phyloP scores from a whole-genome alignment of 2,329 filamentous ascomycete genomes.

The Cladosporium sphaerospermum region DNA sequence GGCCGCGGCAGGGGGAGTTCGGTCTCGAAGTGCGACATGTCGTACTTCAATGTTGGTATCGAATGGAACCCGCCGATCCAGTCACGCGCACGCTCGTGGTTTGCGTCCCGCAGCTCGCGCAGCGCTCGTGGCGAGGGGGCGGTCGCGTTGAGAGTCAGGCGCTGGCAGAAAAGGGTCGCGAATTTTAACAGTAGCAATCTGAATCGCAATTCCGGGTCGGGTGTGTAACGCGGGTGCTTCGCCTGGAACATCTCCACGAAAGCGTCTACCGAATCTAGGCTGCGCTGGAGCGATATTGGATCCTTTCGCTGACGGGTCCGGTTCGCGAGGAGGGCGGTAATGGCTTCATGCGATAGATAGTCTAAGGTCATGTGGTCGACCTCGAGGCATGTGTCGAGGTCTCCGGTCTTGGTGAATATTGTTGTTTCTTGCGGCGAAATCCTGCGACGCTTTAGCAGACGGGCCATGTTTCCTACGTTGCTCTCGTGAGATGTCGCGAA shows the following conservation, averaged over 20 bases:
- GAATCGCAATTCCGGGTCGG: conserved; percentile 37
- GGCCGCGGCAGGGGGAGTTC: conserved; percentile 11
- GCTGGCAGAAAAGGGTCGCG: conserved; percentile 38
- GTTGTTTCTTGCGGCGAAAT: conserved; percentile 9
- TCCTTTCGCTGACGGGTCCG: conserved; percentile 1
- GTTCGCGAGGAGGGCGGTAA: conserved; percentile 35
- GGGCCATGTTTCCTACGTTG: not conserved
- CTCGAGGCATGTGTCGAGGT: conserved; percentile 36
- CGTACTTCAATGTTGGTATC: conserved; percentile 14
- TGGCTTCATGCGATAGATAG: conserved; percentile 46
- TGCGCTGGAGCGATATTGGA: not conserved
- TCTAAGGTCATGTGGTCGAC: conserved; percentile 53
- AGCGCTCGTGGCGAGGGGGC: conserved; percentile 35
- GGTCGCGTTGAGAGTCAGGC: conserved; percentile 32
- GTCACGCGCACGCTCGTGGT: conserved; percentile 28
- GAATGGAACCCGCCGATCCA: conserved; percentile 22
- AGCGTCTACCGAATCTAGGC: conserved; percentile 29
- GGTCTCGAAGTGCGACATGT: conserved; percentile 14
- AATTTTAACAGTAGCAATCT: conserved; percentile 46
- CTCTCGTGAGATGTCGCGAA: not conserved
- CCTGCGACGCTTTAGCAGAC: conserved; percentile 11
- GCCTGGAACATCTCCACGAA: conserved; percentile 40
- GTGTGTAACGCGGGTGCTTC: conserved; percentile 32
- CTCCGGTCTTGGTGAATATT: conserved; percentile 18
- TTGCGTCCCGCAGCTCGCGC: conserved; percentile 31